Evolutionary conservation across 768 basidiomycete genomes (phyloP).

Genomic region (Panellus pusillus): DNA sequence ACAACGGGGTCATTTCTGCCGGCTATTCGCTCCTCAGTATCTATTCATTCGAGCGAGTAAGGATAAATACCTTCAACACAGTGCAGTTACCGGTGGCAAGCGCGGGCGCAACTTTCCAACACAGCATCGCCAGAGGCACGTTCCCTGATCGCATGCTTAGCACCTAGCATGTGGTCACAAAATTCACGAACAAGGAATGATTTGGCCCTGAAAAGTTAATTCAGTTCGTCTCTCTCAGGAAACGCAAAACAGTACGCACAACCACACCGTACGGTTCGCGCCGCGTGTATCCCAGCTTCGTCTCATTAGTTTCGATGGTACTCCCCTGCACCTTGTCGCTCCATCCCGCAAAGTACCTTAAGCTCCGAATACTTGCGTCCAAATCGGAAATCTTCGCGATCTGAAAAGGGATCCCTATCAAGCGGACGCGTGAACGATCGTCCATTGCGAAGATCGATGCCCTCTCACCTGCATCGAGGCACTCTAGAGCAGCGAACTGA

Average conservation of each 20-base stretch:
- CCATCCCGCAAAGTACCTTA: conserved; percentile 76
- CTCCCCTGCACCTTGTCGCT: conserved; percentile 71
- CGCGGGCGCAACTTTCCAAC: conserved; percentile 81
- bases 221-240: not conserved
- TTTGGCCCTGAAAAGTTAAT: conserved; percentile 25
- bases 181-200: too few species aligned
- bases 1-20: conserved; percentile 76
- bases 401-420: conserved; percentile 30
- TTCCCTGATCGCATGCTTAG: too few species aligned
- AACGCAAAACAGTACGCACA: conserved; percentile 20
- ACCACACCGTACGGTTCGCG: conserved; percentile 61
- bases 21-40: conserved; percentile 33
- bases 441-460: too few species aligned
- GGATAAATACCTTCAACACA: conserved; percentile 54
- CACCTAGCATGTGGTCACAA: too few species aligned
- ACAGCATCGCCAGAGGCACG: conserved; percentile 63
- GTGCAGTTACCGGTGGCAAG: conserved; percentile 80
- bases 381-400: conserved; percentile 25
- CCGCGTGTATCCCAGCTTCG: conserved; percentile 58
- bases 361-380: conserved; percentile 31
- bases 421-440: not conserved
- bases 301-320: conserved; percentile 51
- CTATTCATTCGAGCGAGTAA: not conserved
- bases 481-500: conserved; percentile 50
- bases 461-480: conserved; percentile 41